Conservation (phyloP, 192 early-diverging fungal species). For the Endogone sp. region DNA sequence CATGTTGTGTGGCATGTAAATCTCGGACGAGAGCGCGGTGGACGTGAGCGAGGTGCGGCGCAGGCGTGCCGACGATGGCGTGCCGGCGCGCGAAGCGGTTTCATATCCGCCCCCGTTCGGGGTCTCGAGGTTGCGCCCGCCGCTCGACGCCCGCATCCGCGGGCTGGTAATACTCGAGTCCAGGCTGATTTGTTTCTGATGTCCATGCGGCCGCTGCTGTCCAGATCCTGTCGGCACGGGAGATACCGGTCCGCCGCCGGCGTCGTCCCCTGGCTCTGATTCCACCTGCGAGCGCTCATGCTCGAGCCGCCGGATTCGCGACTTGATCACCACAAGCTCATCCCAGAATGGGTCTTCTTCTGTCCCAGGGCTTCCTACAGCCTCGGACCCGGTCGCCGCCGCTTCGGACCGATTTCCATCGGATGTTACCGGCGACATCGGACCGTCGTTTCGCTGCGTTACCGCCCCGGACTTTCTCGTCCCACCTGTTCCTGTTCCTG, state of each 20-base stretch:
- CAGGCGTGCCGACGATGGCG: not conserved
- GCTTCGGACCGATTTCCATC: not conserved
- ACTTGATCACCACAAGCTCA: slow-evolving; percentile 5
- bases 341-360: not conserved
- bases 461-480: too few species aligned
- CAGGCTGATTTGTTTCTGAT: not conserved
- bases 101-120: not conserved
- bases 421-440: not conserved
- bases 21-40: not conserved
- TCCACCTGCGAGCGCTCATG: not conserved
- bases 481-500: too few species aligned
- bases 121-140: not conserved
- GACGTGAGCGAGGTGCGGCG: not conserved
- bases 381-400: too few species aligned
- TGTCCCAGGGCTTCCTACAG: not conserved
- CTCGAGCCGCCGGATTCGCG: slow-evolving; percentile 9
- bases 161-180: not conserved
- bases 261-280: not conserved
- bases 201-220: not conserved
- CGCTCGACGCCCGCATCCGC: not conserved
- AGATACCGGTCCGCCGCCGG: too few species aligned
- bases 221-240: not conserved
- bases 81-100: not conserved
- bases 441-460: too few species aligned
- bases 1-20: not conserved